Evolutionary conservation across 202 grass and related monocot genomes (phyloP), one percentile per base, ranked within the genome.

Genomic region (Schoenoplectus tabernaemontani): DNA sequence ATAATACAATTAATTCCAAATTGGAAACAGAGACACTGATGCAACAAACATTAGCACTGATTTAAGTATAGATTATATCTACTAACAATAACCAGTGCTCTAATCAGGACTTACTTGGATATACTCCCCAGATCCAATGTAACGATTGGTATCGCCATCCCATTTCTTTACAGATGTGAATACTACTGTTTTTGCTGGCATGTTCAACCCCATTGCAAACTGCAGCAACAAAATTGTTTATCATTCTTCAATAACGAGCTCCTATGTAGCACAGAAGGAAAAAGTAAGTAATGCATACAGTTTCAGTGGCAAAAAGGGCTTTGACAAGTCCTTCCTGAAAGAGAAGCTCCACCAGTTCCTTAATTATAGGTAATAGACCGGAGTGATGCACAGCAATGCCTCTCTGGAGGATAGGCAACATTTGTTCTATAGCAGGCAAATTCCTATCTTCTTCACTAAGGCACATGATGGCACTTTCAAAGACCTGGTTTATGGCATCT

Each of bases 81-180:
- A 15, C 82, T 12, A 59, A 72, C 62, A 36, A 57, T 56, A 56
- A 17, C 37, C 1, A 9, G 71, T 34, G 48, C 32, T 75, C 50
- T 56, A 57, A 54, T 36, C 51, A 56, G 7, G 7, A 74, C 74
- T 63, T 90, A 99, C 92, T 92, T 99, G 96, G 82, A 99, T 96
- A 84, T 99, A 99, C 87, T 99, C 96, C 79, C 96, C 96, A 82
- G 96, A 96, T 82, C 85, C 96, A 77, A 99, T 92, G 81, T 84
- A 99, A 39, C 96, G 96, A 85, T 96, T 86, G 68, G 81, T 91
- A 91, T 99, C 96, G 42, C 96, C 96, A 61, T 99, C 96, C 96
- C 96, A 99, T 93, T 99, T 99, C 84, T 99, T 99, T 28, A 99
- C 90, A 89, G 92, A 91, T 76, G 96, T 93, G 85, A 99, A 99